Conservation (phyloP, 2,329 filamentous ascomycete species). For the Alternaria sp. region DNA sequence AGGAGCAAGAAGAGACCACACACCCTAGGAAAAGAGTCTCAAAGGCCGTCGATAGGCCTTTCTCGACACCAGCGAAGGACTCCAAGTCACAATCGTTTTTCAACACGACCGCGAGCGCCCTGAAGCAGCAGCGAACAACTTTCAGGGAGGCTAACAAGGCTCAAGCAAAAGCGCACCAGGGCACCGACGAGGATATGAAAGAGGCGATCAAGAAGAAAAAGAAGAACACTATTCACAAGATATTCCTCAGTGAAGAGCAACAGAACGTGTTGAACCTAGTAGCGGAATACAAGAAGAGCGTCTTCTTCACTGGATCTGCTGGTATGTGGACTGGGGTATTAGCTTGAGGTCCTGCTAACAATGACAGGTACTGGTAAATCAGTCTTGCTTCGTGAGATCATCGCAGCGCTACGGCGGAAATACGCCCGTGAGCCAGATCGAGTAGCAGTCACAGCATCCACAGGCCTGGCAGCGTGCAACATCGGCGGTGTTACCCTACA, state of each 20-base stretch:
- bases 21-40: conserved; percentile 41
- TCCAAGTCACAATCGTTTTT: conserved; percentile 60
- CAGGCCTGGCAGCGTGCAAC: conserved; percentile 94
- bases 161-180: conserved; percentile 50
- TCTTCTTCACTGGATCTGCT: conserved; percentile 97
- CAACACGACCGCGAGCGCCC: conserved; percentile 76
- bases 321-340: conserved; percentile 54
- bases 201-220: conserved; percentile 56
- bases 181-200: conserved; percentile 57
- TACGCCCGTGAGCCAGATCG: conserved; percentile 79
- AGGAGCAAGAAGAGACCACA: conserved; percentile 26
- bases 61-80: conserved; percentile 57
- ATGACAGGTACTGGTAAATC: conserved; percentile 84
- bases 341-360: conserved; percentile 6
- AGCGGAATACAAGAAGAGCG: conserved; percentile 79
- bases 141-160: conserved; percentile 70
- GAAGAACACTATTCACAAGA: conserved; percentile 59
- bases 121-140: conserved; percentile 81
- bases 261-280: conserved; percentile 83
- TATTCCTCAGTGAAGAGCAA: conserved; percentile 87
- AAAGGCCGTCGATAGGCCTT: conserved; percentile 47
- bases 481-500: conserved; percentile 95
- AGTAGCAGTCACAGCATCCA: conserved; percentile 93
- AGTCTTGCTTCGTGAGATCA: conserved; percentile 91
- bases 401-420: conserved; percentile 79